A percentile compares a stretch with the other conserved stretches of the same genome.
Evolutionary conservation across 306 rosid genomes (phyloP).

Genomic region (Lablab purpureus): DNA sequence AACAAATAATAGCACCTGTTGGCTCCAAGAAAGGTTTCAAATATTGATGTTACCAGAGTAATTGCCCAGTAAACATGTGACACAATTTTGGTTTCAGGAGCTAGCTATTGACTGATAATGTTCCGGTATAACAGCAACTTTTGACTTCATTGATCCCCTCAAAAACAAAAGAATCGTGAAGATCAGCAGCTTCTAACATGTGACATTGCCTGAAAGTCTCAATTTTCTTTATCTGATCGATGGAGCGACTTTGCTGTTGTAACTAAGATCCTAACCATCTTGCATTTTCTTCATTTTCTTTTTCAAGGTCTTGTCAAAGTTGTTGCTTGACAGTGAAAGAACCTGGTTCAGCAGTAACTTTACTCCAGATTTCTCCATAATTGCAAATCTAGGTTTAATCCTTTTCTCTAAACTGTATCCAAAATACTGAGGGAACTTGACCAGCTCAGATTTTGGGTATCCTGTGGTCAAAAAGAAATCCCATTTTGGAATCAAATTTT

Average conservation of each 20-base stretch:
- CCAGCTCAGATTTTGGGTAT: constrained; percentile 72
- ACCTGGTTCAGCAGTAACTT: constrained; percentile 77
- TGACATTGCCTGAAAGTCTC: constrained; percentile 33
- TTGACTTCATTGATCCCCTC: constrained; percentile 21
- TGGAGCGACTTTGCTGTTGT: constrained; percentile 5
- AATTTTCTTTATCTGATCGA: constrained; percentile 6
- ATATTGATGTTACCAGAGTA: too few species aligned
- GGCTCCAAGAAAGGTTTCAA: too few species aligned
- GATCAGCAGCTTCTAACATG: constrained; percentile 14
- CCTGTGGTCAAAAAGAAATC: constrained; percentile 80
- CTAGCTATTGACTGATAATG: constrained; percentile 5
- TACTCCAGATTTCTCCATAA: constrained; percentile 65
- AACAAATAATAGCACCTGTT: too few species aligned
- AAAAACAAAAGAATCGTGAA: constrained; percentile 14
- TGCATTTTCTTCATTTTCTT: constrained; percentile 56
- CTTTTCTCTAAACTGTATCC: constrained; percentile 86
- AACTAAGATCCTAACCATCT: constrained; percentile 42
- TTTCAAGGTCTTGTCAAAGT: constrained; percentile 60
- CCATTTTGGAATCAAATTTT: constrained; percentile 84
- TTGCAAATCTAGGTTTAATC: constrained; percentile 87
- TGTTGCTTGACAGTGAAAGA: constrained; percentile 63
- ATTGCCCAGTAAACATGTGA: too few species aligned
- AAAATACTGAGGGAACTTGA: constrained; percentile 87
- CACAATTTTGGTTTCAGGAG: constrained; percentile 1
- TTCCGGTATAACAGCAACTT: constrained; percentile 16